Evolutionary conservation across 2,329 filamentous ascomycete species (phyloP).

Genomic region (Pestalotiopsis sp.): DNA sequence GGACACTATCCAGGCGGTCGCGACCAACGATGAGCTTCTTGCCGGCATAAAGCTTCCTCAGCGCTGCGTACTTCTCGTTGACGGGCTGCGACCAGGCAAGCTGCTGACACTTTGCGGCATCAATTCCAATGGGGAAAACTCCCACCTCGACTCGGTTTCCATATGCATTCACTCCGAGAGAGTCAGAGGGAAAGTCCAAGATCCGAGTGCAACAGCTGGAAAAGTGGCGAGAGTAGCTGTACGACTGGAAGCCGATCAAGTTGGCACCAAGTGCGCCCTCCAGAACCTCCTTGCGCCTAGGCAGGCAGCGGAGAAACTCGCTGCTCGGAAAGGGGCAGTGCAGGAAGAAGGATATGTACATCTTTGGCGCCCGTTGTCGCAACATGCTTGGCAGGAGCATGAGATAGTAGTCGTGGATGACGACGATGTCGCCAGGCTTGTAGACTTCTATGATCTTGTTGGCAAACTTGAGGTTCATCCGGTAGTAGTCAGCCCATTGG

Average conservation of each 20-base stretch:
- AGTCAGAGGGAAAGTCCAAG: conserved; percentile 85
- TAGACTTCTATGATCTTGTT: conserved; percentile 87
- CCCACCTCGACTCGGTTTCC: conserved; percentile 88
- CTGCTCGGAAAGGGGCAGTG: conserved; percentile 95
- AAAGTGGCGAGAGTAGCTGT: conserved; percentile 94
- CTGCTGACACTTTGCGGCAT: conserved; percentile 77
- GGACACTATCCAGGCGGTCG: conserved; percentile 89
- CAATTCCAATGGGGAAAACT: conserved; percentile 93
- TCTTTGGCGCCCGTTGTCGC: conserved; percentile 81
- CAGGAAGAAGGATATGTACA: conserved; percentile 93
- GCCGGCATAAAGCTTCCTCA: conserved; percentile 78
- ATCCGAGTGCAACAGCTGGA: conserved; percentile 91
- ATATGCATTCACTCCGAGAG: conserved; percentile 84
- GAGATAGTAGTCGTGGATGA: conserved; percentile 94
- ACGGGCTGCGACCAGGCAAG: conserved; percentile 72
- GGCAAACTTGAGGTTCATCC: conserved; percentile 90
- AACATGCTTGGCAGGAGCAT: conserved; percentile 87
- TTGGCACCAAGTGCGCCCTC: conserved; percentile 90
- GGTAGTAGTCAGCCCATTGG: conserved; percentile 91
- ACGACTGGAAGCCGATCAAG: conserved; percentile 93
- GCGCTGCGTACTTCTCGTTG: conserved; percentile 71
- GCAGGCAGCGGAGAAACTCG: conserved; percentile 89
- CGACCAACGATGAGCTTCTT: conserved; percentile 95
- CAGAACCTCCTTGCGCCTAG: conserved; percentile 84
- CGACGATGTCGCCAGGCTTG: conserved; percentile 88